Percentiles rank a stretch among this genome's conserved stretches.
These are phyloP conservation scores for Xylaria arbuscula DNA, from an alignment of 2,329 filamentous ascomycete genomes.

Conservation along the genomic window DNA sequence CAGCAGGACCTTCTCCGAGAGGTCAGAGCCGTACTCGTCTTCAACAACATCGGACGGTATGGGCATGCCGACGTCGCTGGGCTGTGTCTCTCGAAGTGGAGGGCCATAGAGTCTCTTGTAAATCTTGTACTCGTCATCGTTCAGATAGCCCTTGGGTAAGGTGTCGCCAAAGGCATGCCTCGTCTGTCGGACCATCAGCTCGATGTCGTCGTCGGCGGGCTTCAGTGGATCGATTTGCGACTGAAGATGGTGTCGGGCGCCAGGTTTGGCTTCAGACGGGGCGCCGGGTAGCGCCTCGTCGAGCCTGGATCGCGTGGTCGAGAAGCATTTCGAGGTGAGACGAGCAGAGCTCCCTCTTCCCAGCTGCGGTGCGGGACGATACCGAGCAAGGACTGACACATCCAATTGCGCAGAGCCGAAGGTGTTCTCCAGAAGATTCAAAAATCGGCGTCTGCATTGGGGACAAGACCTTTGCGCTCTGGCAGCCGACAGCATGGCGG, in stretches of 20 bases:
- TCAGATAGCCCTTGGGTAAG: conserved; percentile 37
- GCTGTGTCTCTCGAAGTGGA: conserved; percentile 37
- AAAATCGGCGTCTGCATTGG: conserved; percentile 53
- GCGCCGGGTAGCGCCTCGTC: conserved; percentile 32
- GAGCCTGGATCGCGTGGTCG: conserved; percentile 39
- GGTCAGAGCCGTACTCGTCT: conserved; percentile 67
- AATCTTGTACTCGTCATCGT: conserved; percentile 38
- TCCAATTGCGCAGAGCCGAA: conserved; percentile 45
- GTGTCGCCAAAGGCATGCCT: conserved; percentile 39
- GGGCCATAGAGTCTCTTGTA: conserved; percentile 38
- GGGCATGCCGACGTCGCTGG: conserved; percentile 65
- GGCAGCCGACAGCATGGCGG: conserved; percentile 54
- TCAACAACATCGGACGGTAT: conserved; percentile 82
- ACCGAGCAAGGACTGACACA: conserved; percentile 31
- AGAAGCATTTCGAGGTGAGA: conserved; percentile 40
- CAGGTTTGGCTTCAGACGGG: background rate
- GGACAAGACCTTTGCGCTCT: conserved; percentile 54
- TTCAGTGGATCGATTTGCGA: background rate
- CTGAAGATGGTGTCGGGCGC: background rate
- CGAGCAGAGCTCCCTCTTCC: conserved; percentile 24
- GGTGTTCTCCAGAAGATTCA: conserved; percentile 53
- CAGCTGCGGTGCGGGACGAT: conserved; percentile 33
- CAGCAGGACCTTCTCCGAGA: conserved; percentile 60
- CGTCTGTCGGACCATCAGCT: conserved; percentile 39
- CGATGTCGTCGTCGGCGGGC: conserved; percentile 34